Evolutionary conservation across 495 filamentous ascomycete species (phyloP).

Genomic region (Oidiodendron maius): DNA sequence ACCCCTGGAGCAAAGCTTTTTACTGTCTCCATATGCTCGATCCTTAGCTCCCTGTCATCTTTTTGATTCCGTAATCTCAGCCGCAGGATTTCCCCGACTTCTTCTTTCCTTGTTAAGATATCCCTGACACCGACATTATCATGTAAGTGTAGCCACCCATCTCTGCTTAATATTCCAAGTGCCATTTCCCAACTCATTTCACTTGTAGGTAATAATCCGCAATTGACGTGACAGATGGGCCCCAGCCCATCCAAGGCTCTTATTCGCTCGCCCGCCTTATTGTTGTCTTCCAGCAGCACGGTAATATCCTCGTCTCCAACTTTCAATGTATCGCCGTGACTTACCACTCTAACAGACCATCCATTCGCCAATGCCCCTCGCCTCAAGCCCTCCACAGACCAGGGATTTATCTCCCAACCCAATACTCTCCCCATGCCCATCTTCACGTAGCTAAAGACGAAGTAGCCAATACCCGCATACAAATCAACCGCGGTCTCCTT

Average conservation of each 20-base stretch:
- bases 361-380: slow-evolving; percentile 64
- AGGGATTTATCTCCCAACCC: slow-evolving; percentile 85
- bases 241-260: slow-evolving; percentile 11
- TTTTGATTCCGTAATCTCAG: slow-evolving; percentile 22
- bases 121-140: slow-evolving; percentile 70
- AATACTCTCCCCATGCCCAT: slow-evolving; percentile 65
- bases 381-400: slow-evolving; percentile 76
- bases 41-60: slow-evolving; percentile 26
- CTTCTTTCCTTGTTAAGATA: slow-evolving; percentile 47
- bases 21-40: slow-evolving; percentile 71
- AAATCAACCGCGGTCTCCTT: slow-evolving; percentile 60
- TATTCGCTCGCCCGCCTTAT: slow-evolving; percentile 34
- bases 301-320: slow-evolving; percentile 39
- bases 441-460: slow-evolving; percentile 71
- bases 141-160: slow-evolving; percentile 72
- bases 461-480: slow-evolving; percentile 92
- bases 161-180: slow-evolving; percentile 39
- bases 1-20: slow-evolving; percentile 93
- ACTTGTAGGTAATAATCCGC: slow-evolving; percentile 73
- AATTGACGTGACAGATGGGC: slow-evolving; percentile 61
- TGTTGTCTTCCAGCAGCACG: slow-evolving; percentile 70
- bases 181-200: slow-evolving; percentile 58
- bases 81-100: slow-evolving; percentile 36
- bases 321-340: slow-evolving; percentile 23
- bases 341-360: slow-evolving; percentile 52